Base-by-base conservation (phyloP, 1,284 basidiomycete species). In the Leucoagaricus sp. region DNA sequence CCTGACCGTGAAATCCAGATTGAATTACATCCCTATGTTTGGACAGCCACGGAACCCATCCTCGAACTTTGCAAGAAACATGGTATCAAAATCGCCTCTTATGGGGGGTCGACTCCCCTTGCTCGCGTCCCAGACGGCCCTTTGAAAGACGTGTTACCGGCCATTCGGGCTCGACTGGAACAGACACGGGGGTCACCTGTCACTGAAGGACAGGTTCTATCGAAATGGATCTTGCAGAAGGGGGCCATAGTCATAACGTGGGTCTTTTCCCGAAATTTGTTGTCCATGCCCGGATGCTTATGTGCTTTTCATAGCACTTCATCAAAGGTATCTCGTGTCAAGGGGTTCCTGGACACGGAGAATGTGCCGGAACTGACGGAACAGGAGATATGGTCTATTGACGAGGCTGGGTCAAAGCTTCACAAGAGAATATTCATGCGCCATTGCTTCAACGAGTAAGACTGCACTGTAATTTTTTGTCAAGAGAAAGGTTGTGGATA, bases 1-100 rank as follows among this genome's bases (percentile, higher is more conserved):
- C 36, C 31, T 42, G 26, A 31, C 23, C 19, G 33, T 49, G 17
- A 45, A 52, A 15, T 40, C 38, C 58, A 70, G 89, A 85, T 94
- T 55, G 91, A 94, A 68, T 83, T 86, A 57, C 91, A 95, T 67
- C 91, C 93, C 4, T 91, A 93, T 69, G 74, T 92, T 41, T 86
- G 81, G 75, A 80, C 83, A 63, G 76, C 79, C 5, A 69, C 82
- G 29, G 71, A 78, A 61, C 76, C 83, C 8, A 78, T 88, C 28
- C 69, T 86, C 42, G 78, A 79, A 21, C 73, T 85, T 44, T 75
- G 82, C 64, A 71, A 78, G 62, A 72, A 87, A 61, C 75, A 88
- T 60, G 79, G 82, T 51, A 93, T 94, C 65, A 74, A 80, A 19
- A 78, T 84, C 21, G 82, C 84, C 31, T 85, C 87, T 0, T 95